Conservation (phyloP, 2,329 filamentous ascomycete genomes). For the Penicillium decumbens region DNA sequence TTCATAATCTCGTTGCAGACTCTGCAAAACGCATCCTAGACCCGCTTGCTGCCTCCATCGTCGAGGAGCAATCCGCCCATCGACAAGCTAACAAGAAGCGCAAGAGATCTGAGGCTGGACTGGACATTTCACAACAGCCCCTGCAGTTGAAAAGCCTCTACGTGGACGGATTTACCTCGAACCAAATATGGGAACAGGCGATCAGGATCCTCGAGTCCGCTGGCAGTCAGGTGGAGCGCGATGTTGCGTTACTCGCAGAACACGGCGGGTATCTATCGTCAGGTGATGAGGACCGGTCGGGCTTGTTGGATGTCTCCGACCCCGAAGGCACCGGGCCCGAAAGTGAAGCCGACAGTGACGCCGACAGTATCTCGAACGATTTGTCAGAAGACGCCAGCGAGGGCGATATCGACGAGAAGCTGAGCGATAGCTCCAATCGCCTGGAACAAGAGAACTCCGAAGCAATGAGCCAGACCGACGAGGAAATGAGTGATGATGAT, state of each 20-base stretch:
- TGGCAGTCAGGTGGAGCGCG: slow-evolving; percentile 50
- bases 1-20: slow-evolving; percentile 66
- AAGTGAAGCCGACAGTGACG: slow-evolving; percentile 7
- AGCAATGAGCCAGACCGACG: slow-evolving; percentile 7
- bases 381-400: slow-evolving; percentile 9
- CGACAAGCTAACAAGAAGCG: slow-evolving; percentile 68
- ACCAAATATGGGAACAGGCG: slow-evolving; percentile 92
- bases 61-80: slow-evolving; percentile 65
- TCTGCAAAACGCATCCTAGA: slow-evolving; percentile 79
- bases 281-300: slow-evolving; percentile 6
- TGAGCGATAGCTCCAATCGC: slow-evolving; percentile 6
- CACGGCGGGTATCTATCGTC: slow-evolving; percentile 16
- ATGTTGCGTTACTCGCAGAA: slow-evolving; percentile 38
- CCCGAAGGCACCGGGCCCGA: slow-evolving; percentile 15
- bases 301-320: slow-evolving; percentile 8
- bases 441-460: slow-evolving; percentile 7
- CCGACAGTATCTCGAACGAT: slow-evolving; percentile 13
- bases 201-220: slow-evolving; percentile 71
- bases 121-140: slow-evolving; percentile 44
- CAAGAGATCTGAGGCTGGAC: slow-evolving; percentile 59
- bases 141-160: slow-evolving; percentile 82
- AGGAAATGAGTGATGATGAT: slow-evolving; percentile 8
- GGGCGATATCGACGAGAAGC: slow-evolving; percentile 17
- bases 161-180: slow-evolving; percentile 77
- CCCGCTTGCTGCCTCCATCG: slow-evolving; percentile 67